Evolutionary conservation across 2,329 filamentous ascomycete genomes (phyloP), one percentile per base, ranked within the genome.

Genomic region (Fusarium albosuccineum): DNA sequence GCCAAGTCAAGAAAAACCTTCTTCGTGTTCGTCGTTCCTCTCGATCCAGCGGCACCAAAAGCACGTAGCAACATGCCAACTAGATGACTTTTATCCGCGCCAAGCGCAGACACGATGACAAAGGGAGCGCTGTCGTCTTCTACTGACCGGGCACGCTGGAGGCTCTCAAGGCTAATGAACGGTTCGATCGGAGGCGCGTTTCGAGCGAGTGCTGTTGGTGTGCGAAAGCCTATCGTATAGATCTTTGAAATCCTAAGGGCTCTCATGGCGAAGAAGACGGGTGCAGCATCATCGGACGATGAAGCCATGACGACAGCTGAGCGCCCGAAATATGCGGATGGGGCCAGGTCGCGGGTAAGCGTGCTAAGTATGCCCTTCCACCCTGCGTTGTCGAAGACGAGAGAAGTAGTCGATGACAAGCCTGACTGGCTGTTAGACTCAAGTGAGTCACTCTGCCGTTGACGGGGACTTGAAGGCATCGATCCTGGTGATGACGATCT

Each of bases 361-460:
- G 92, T 94, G 53, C 92, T 91, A 48, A 93, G 85, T 59, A 97
- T 95, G 2, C 92, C 93, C 76, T 93, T 93, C 92, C 93, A 96
- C 13, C 89, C 89, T 10, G 92, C 91, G 70, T 97, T 97, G 72
- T 96, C 92, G 46, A 93, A 91, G 14, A 94, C 82, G 40, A 95
- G 86, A 6, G 82, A 81, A 0, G 85, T 84, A 54, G 82, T 85
- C 10, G 84, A 79, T 3, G 84, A 77, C 4, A 86, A 70, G 3
- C 80, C 80, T 3, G 73, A 67, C 45, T 78, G 76, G 8, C 67
- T 61, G n/a, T 57, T 50, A 4, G 70, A 60, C 3, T 68, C 70
- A 6, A 67, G 40, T 5, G 67, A 65, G 51, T 75, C 74, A 27
- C 63, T 72, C 44, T 74, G 75, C 30, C 80, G 77, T 29, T 78